Evolutionary conservation across 129 eudicot genomes (phyloP).

Genomic region (Pseudognaphalium luteoalbum): DNA sequence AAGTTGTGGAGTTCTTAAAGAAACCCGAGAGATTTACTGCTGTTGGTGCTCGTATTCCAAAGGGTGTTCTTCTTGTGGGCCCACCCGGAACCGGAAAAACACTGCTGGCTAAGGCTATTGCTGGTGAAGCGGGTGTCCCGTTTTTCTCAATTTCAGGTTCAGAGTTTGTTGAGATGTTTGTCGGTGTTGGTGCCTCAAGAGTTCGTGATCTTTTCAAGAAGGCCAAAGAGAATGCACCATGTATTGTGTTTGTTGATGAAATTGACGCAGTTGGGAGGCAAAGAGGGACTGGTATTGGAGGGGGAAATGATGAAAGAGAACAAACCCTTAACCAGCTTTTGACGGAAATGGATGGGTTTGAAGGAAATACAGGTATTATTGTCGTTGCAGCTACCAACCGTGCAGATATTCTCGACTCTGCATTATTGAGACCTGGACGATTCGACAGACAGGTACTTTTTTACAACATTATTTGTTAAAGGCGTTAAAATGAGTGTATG

Average conservation of each 20-base stretch:
- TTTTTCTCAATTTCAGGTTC: slow-evolving; percentile 94
- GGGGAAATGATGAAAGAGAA: slow-evolving; percentile 96
- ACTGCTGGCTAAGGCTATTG: slow-evolving; percentile 89
- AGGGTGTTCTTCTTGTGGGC: slow-evolving; percentile 95
- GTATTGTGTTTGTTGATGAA: slow-evolving; percentile 98
- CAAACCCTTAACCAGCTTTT: slow-evolving; percentile 94
- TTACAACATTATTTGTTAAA: neutral
- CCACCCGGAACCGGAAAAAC: slow-evolving; percentile 99
- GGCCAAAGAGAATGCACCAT: slow-evolving; percentile 96
- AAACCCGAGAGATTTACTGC: slow-evolving; percentile 97
- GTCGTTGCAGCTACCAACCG: slow-evolving; percentile 97
- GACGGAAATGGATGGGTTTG: slow-evolving; percentile 98
- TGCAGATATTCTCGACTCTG: slow-evolving; percentile 93
- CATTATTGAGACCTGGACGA: slow-evolving; percentile 93
- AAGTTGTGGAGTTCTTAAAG: slow-evolving; percentile 94
- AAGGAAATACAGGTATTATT: slow-evolving; percentile 87
- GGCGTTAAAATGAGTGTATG: no score
- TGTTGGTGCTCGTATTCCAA: slow-evolving; percentile 95
- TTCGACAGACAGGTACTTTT: slow-evolving; percentile 86
- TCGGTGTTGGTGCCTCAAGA: slow-evolving; percentile 98
- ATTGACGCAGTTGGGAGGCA: slow-evolving; percentile 99
- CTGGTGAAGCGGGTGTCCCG: slow-evolving; percentile 99
- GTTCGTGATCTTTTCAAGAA: slow-evolving; percentile 95
- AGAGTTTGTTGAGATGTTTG: slow-evolving; percentile 99
- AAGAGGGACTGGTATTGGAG: slow-evolving; percentile 97